phyloP scores from a whole-genome alignment of 1,284 basidiomycete genomes.

The Cerrena zonata region DNA sequence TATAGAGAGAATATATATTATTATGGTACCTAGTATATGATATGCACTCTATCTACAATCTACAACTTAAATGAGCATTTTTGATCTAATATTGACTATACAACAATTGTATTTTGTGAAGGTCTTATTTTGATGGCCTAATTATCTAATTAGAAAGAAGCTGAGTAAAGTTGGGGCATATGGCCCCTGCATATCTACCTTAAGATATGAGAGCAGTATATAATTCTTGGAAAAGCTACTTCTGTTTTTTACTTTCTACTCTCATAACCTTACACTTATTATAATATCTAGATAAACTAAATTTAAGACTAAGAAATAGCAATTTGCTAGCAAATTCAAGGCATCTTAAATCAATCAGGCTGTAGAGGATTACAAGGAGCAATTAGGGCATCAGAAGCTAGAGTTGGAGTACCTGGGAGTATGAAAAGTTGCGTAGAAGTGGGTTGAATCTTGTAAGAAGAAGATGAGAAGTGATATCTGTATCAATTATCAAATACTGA shows the following conservation, averaged over 20 bases:
- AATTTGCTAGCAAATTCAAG: background rate
- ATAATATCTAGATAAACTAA: background rate
- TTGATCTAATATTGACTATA: too few relatives aligned
- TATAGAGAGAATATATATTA: too few relatives aligned
- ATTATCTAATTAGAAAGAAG: too few relatives aligned
- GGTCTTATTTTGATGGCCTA: too few relatives aligned
- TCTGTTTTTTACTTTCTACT: background rate
- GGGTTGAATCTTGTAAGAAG: background rate
- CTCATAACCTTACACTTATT: background rate
- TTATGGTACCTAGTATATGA: too few relatives aligned
- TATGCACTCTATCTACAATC: too few relatives aligned
- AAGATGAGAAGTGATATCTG: background rate
- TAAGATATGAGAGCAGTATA: too few relatives aligned
- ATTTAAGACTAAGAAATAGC: background rate
- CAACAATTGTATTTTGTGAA: too few relatives aligned
- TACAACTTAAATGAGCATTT: too few relatives aligned
- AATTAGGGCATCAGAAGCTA: background rate
- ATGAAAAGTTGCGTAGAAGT: background rate
- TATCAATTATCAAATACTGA: background rate
- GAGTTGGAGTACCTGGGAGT: background rate
- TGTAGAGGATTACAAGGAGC: background rate
- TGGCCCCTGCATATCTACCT: too few relatives aligned
- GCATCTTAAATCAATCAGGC: background rate
- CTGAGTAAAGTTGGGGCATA: too few relatives aligned
- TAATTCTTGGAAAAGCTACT: too few relatives aligned